Evolutionary conservation across 129 eudicot genomes (phyloP), one percentile per base, ranked within the genome.

Genomic region (Pseudognaphalium luteoalbum): DNA sequence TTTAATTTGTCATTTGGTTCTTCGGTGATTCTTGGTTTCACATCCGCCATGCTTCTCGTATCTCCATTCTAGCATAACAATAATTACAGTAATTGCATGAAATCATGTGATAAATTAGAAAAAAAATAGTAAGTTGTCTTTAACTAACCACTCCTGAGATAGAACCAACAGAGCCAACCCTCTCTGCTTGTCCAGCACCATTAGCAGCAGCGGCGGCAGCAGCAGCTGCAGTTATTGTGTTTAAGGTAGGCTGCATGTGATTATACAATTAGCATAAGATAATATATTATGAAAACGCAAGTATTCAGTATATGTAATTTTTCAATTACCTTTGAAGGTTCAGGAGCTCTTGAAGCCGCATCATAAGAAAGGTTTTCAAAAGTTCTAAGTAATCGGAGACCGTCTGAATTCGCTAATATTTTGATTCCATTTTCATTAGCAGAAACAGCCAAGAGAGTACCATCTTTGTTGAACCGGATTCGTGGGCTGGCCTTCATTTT

Each of bases 111-210:
- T 7, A 47, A 21, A 68, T 57, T 37, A 42, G 32, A 37, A 68
- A 9, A 16, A 70, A 69, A 70, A 25, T 1, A 58, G 17, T 50
- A 50, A 71, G 22, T 19, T 8, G 35, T 21, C 69, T 32, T 54
- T 51, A 72, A 82, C 96, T 60, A 47, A 90, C 98, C 89, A 90
- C 75, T 79, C 88, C 90, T 2, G 92, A 73, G 75, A 86, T 75
- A 51, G 90, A 74, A 65, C 83, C 92, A 63, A 80, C 86, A 10
- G 96, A 82, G 37, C 71, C 83, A 37, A 84, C 88, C 82, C 98
- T 86, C n/a, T 92, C 96, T 32, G 90, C 78, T 22, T 78, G 84
- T 47, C 87, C 95, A 77, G 90, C 83, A 75, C 85, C 81, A 73
- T 85, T 90, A 64, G 89, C 76, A 34, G 86, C 85, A 64, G 89